These are phyloP conservation scores for Metschnikowia colocasiae DNA, from an alignment of 805 yeast species.

Conservation along the genomic window DNA sequence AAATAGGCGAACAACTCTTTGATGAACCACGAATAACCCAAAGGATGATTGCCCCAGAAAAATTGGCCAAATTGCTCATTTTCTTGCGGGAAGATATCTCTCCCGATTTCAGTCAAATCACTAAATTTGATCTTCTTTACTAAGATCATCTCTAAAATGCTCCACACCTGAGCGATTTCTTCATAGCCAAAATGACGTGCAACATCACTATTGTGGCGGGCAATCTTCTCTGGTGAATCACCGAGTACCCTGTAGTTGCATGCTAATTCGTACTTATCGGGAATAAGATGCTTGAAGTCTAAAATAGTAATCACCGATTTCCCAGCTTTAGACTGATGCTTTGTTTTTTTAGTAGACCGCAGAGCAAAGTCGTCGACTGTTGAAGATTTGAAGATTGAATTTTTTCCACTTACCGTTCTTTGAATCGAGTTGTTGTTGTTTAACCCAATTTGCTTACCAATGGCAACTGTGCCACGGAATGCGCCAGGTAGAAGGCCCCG, in stretches of 20 bases:
- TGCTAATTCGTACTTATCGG: constrained; percentile 70
- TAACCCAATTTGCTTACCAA: constrained; percentile 31
- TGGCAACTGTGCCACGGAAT: constrained; percentile 38
- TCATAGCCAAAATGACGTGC: constrained; percentile 59
- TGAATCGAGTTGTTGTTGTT: constrained; percentile 25
- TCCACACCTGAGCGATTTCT: constrained; percentile 76
- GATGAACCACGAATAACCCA: constrained; percentile 67
- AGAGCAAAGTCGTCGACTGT: constrained; percentile 34
- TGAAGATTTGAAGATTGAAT: constrained; percentile 35
- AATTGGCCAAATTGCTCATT: constrained; percentile 27
- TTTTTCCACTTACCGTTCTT: constrained; percentile 40
- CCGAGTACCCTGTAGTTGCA: constrained; percentile 62
- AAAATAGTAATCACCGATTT: constrained; percentile 56
- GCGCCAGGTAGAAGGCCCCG: constrained; percentile 53
- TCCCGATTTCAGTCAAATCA: constrained; percentile 10
- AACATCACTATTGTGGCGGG: constrained; percentile 65
- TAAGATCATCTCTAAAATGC: constrained; percentile 46
- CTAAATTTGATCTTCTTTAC: constrained; percentile 28
- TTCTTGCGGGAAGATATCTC: constrained; percentile 4
- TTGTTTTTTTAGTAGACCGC: constrained; percentile 17
- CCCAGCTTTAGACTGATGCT: constrained; percentile 26
- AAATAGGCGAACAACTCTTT: constrained; percentile 59
- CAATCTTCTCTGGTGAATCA: constrained; percentile 59
- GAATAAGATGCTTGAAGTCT: constrained; percentile 68
- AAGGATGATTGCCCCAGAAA: constrained; percentile 80